Percentiles rank a stretch among this genome's conserved stretches.
phyloP scores from a whole-genome alignment of 2,329 filamentous ascomycete genomes.

The Clonostachys rhizophaga region DNA sequence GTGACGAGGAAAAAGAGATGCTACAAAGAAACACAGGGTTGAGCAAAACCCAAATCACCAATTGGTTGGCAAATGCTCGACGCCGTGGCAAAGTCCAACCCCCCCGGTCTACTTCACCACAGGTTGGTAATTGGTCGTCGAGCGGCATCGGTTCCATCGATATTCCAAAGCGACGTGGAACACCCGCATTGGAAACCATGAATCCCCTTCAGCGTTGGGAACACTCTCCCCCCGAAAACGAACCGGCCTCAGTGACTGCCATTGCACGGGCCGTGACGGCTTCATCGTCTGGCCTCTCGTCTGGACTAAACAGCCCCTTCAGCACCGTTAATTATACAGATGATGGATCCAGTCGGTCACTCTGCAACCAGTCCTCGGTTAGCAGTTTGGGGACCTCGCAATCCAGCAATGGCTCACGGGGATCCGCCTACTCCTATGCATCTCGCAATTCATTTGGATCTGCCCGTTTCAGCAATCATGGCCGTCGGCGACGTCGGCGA shows the following conservation, averaged over 20 bases:
- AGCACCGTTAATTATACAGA: constrained; percentile 55
- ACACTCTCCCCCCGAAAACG: constrained; percentile 54
- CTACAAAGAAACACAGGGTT: constrained; percentile 76
- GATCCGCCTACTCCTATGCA: constrained; percentile 53
- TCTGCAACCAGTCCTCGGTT: constrained; percentile 54
- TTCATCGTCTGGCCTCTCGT: constrained; percentile 44
- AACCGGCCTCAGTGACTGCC: constrained; percentile 53
- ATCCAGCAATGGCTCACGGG: constrained; percentile 53
- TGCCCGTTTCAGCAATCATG: constrained; percentile 32
- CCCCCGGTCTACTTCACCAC: constrained; percentile 65
- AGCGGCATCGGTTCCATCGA: constrained; percentile 57
- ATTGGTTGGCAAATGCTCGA: constrained; percentile 89
- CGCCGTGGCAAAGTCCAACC: constrained; percentile 73
- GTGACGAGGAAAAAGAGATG: constrained; percentile 78
- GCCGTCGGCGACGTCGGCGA: constrained; percentile 44
- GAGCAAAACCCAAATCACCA: constrained; percentile 78
- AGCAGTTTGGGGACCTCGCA: constrained; percentile 59
- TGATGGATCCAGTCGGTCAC: constrained; percentile 53
- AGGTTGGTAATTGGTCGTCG: constrained; percentile 51
- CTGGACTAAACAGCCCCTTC: constrained; percentile 52
- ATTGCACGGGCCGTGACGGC: constrained; percentile 54
- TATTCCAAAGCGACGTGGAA: constrained; percentile 60
- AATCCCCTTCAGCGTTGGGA: constrained; percentile 56
- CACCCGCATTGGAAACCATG: constrained; percentile 48
- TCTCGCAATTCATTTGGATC: constrained; percentile 50